These are phyloP conservation scores for Trichoderma reesei DNA, from an alignment of 495 filamentous ascomycete genomes.

Conservation along the genomic window DNA sequence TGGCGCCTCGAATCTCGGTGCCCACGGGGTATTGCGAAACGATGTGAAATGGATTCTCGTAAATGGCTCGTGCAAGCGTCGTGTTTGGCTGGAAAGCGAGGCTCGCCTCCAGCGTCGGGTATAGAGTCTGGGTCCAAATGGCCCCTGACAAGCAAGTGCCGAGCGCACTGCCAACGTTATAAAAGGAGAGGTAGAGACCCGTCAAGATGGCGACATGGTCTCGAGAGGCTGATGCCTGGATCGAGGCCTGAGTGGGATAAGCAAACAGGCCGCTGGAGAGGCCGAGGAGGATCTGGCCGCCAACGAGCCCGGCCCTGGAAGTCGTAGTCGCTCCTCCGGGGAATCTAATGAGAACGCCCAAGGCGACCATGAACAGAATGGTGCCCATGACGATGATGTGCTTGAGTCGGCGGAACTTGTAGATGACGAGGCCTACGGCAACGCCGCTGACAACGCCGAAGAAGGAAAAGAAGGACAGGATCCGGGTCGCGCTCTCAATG, in stretches of 20 bases:
- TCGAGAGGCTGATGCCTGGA: constrained; percentile 9
- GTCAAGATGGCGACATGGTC: constrained; percentile 12
- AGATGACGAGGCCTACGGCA: constrained; percentile 4
- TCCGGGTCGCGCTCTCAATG: constrained; percentile 8
- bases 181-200: constrained; percentile 12
- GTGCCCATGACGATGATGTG: constrained; percentile 11
- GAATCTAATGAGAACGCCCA: constrained; percentile 7
- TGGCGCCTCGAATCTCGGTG: constrained; percentile 3
- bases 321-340: background rate
- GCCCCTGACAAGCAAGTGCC: constrained; percentile 8
- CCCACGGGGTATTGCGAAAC: constrained; percentile 10
- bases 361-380: background rate
- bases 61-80: constrained; percentile 7
- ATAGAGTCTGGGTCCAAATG: constrained; percentile 8
- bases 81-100: constrained; percentile 6
- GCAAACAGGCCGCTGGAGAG: constrained; percentile 10
- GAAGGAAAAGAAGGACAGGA: constrained; percentile 11
- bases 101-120: background rate
- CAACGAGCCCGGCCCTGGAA: background rate
- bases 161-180: constrained; percentile 11
- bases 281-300: constrained; percentile 8
- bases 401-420: constrained; percentile 8
- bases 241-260: constrained; percentile 10
- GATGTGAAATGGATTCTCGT: constrained; percentile 7
- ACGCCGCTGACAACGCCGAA: constrained; percentile 11